These are phyloP conservation scores for Nepenthes mirabilis DNA, from an alignment of 148 eudicot species.

Conservation along the genomic window DNA sequence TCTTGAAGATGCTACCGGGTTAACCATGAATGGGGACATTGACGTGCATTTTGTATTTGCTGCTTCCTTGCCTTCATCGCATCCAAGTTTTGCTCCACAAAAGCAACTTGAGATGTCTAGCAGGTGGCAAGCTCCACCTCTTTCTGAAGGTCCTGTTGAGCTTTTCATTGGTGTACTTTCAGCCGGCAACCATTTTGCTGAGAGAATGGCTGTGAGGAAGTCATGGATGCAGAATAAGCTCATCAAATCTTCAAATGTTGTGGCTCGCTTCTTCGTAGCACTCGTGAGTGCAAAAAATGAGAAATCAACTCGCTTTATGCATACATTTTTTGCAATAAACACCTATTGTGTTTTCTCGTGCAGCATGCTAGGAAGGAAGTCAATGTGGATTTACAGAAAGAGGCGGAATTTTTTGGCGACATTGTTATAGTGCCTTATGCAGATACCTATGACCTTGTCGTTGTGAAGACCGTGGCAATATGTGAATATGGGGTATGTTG, in stretches of 20 bases:
- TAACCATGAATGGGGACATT: slow-evolving; percentile 58
- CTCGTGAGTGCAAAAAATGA: slow-evolving; percentile 41
- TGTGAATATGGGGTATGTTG: slow-evolving; percentile 79
- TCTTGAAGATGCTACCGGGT: slow-evolving; percentile 94
- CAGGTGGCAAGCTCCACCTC: slow-evolving; percentile 63
- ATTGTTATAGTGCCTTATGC: slow-evolving; percentile 79
- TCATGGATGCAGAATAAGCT: slow-evolving; percentile 91
- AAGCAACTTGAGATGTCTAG: slow-evolving; percentile 58
- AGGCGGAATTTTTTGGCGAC: slow-evolving; percentile 77
- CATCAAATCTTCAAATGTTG: slow-evolving; percentile 58
- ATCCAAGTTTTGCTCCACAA: slow-evolving; percentile 77
- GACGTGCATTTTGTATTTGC: slow-evolving; percentile 66
- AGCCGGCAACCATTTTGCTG: slow-evolving; percentile 90
- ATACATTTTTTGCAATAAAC: not conserved
- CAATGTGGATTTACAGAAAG: slow-evolving; percentile 66
- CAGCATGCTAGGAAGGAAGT: slow-evolving; percentile 75
- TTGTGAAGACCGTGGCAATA: slow-evolving; percentile 83
- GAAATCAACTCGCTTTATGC: not conserved
- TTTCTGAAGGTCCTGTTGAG: slow-evolving; percentile 50
- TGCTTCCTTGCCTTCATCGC: slow-evolving; percentile 76
- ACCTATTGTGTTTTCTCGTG: slow-evolving; percentile 2
- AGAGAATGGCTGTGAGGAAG: slow-evolving; percentile 88
- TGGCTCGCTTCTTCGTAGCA: slow-evolving; percentile 85
- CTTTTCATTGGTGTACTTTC: slow-evolving; percentile 82
- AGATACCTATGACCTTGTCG: slow-evolving; percentile 90